Evolutionary conservation across 192 early-diverging fungal species (phyloP), one percentile per base, ranked within the genome.

Genomic region (Umbelopsis vinacea): DNA sequence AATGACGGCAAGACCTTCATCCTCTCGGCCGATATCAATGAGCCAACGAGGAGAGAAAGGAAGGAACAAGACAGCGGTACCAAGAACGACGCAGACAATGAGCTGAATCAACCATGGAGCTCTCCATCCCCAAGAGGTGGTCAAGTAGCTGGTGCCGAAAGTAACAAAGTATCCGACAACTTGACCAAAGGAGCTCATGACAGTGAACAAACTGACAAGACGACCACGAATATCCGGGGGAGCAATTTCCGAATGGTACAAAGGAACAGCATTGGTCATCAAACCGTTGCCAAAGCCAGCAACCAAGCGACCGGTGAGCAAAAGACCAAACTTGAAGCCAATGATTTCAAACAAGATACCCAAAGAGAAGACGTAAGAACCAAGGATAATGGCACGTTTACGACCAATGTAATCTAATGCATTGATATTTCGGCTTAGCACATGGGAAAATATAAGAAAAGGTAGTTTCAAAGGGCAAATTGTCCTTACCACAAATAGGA

Each of bases 11-110:
- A 86, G 84, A 8, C 90, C 92, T 72, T 95, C 89, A 14, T 92
- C 91, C 17, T 74, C 55, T 15, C 85, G 83, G 46, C 85, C 90
- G 21, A 88, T 66, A 68, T 86, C 85, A 43, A 94, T 75, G 38
- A 95, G 83, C 93, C 94, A 95, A 75, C 94, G 93, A 6, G 94
- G 92, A 4, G 94, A 95, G 70, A 81, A 85, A 17, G 92, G 92
- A 80, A 95, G 88, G 72, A 91, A 88, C 15, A 84, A 60, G 71
- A 91, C 86, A 35, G 85, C 55, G 33, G 85, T 19, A 40, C 89
- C 75, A 45, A 95, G 79, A n/a, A 91, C 53, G 12, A 85, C 37
- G 33, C 88, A 89, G 12, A 90, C 84, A 29, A 89, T 76, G 12
- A 90, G 77, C 77, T 96, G 94, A 45, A 95, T 67, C 5, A 84